Evolutionary conservation across 2,329 filamentous ascomycete genomes (phyloP), one percentile per base, ranked within the genome.

Genomic region (Fusarium odoratissimum): DNA sequence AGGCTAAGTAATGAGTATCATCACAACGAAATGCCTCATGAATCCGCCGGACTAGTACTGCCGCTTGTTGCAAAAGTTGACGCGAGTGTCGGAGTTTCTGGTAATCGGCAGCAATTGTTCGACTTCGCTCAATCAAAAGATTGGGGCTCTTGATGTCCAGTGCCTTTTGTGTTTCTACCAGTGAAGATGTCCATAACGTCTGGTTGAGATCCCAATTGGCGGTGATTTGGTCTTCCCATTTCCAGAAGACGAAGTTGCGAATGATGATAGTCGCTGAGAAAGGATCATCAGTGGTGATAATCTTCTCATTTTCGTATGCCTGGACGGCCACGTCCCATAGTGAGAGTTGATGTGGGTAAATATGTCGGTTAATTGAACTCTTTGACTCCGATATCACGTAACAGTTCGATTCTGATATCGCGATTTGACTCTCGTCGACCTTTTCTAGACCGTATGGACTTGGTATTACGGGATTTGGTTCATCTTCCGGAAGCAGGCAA

Each of bases 121-220:
- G 30, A 21, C 38, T 60, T 31, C 58, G 38, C 14, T 44, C 35
- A 23, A 60, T 40, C 3, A 23, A 12, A 2, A 23, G n/a, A 2
- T 60, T 8, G 11, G 51, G 37, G 9, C 14, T n/a, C 3, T 25
- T 28, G 4, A 44, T 30, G 0, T 37, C 30, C 0, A 40, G 16
- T 0, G 35, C 19, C 8, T 37, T n/a, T 3, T n/a, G 38, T 1
- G 11, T 3, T 30, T 38, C 11, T 0, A 16, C 12, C 0, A 19
- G 6, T 0, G 30, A 19, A 2, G 31, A 30, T 23, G 33, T 23
- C 46, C 37, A 60, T 2, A 60, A 4, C 1, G 30, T 55, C 21
- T 55, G 19, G 3, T 3, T 6, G 3, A 42, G 5, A 21, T 30
- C 1, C n/a, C 37, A 59, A 0, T 5, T 2, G 8, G 2, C 1